Evolutionary conservation across 345 rosid genomes (phyloP).

Genomic region (Eucalyptus lansdowneana): DNA sequence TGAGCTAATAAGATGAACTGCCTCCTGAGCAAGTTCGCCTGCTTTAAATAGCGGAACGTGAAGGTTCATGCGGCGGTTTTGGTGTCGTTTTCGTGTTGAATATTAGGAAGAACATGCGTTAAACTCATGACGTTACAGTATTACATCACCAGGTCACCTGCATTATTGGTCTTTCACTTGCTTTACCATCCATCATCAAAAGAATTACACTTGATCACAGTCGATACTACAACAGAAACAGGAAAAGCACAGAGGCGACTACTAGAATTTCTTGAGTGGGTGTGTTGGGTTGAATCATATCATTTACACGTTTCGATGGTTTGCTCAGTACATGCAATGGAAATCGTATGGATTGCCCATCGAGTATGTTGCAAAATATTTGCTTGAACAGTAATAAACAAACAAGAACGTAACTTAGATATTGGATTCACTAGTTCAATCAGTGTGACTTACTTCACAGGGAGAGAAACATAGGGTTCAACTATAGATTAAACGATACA

Average conservation of each 20-base stretch:
- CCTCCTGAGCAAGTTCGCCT: background rate
- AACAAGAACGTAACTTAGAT: background rate
- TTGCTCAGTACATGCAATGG: background rate
- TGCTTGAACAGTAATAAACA: background rate
- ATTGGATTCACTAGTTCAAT: background rate
- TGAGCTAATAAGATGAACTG: background rate
- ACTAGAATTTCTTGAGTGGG: background rate
- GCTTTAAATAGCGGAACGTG: background rate
- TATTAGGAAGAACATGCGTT: background rate
- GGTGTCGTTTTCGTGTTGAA: background rate
- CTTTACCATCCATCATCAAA: background rate
- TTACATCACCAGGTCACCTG: background rate
- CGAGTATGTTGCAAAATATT: background rate
- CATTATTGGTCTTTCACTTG: background rate
- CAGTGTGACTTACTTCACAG: background rate
- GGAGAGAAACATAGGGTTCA: background rate
- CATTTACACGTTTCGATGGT: background rate
- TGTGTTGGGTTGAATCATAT: background rate
- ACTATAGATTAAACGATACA: too few relatives aligned
- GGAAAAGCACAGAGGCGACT: background rate
- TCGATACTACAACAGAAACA: background rate
- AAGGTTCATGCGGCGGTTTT: background rate
- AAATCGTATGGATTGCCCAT: background rate
- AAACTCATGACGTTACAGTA: background rate
- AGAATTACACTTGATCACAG: background rate